A percentile compares a stretch with the other conserved stretches of the same genome.
These are phyloP conservation scores for Trametes sanguinea DNA, from an alignment of 768 basidiomycete species.

Conservation along the genomic window DNA sequence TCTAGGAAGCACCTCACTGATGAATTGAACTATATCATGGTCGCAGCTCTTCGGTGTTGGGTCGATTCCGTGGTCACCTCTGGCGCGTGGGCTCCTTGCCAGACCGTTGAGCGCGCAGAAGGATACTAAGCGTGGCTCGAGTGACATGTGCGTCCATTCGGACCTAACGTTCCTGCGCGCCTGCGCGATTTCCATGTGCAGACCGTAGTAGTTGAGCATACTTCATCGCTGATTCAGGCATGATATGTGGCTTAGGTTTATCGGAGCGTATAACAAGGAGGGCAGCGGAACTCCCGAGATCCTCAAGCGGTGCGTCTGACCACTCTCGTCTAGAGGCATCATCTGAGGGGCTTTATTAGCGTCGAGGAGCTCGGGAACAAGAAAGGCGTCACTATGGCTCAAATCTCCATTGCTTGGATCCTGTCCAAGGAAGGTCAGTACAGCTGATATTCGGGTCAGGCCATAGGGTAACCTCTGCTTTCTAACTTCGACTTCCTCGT, in stretches of 20 bases:
- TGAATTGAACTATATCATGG: too few relatives aligned
- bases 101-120: slow-evolving; percentile 26
- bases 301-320: slow-evolving; percentile 21
- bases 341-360: background rate
- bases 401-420: slow-evolving; percentile 36
- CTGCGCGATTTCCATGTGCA: background rate
- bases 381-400: slow-evolving; percentile 43
- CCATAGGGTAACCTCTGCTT: background rate
- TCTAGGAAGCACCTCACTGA: background rate
- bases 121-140: slow-evolving; percentile 28
- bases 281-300: slow-evolving; percentile 21
- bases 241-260: slow-evolving; percentile 5
- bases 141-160: slow-evolving; percentile 26
- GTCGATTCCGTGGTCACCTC: slow-evolving; percentile 41
- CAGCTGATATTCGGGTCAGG: slow-evolving; percentile 58
- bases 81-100: slow-evolving; percentile 37
- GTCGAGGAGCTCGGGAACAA: slow-evolving; percentile 43
- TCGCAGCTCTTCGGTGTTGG: slow-evolving; percentile 33
- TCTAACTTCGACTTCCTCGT: slow-evolving; percentile 60
- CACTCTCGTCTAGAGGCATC: background rate
- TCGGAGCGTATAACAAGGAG: slow-evolving; percentile 19
- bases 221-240: background rate
- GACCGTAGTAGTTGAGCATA: background rate
- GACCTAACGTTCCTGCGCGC: background rate
- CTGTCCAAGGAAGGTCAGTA: slow-evolving; percentile 46